Evolutionary conservation across 495 filamentous ascomycete species (phyloP), one percentile per base, ranked within the genome.

Genomic region (Alectoria sarmentosa): DNA sequence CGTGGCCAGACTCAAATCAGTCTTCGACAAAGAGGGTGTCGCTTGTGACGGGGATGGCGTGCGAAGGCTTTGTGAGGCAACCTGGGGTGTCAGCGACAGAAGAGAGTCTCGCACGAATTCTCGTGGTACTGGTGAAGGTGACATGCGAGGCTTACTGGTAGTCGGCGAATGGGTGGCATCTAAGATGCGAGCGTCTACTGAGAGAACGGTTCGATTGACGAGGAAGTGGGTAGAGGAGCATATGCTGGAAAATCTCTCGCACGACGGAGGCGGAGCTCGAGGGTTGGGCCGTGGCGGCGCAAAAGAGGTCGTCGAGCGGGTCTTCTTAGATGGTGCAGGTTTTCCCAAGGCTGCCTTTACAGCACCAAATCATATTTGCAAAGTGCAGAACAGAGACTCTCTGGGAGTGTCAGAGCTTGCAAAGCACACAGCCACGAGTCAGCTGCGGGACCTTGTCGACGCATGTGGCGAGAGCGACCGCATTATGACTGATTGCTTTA

Each of bases 161-260:
- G 89, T 93, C 11, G 90, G 90, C 36, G 92, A 98, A 80, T 97
- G 92, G 91, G 90, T 94, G 49, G 93, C 94, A 39, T 83, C 87
- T 37, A 90, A 90, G 69, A 76, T 97, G 41, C 82, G 84, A 66
- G 84, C 88, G 57, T 73, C 14, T 65, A 72, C 65, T 56, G 70
- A 44, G 69, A 66, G 34, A 62, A 69, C 56, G 70, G 71, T 69
- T 65, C 77, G 79, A 64, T 73, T 98, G 57, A 97, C 91, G 1
- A 82, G 86, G 54, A 82, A 83, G 66, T 96, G 94, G 89, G 79
- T 97, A 28, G 94, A 97, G 69, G 80, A 88, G 55, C 83, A 91
- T 66, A 79, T 97, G 60, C 74, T 91, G 19, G 82, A 78, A 60
- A 83, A 88, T 63, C 80, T 91, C 19, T 75, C 84, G 23, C 87